Base-by-base conservation (phyloP, 495 filamentous ascomycete species). In the Annulohypoxylon stygium region DNA sequence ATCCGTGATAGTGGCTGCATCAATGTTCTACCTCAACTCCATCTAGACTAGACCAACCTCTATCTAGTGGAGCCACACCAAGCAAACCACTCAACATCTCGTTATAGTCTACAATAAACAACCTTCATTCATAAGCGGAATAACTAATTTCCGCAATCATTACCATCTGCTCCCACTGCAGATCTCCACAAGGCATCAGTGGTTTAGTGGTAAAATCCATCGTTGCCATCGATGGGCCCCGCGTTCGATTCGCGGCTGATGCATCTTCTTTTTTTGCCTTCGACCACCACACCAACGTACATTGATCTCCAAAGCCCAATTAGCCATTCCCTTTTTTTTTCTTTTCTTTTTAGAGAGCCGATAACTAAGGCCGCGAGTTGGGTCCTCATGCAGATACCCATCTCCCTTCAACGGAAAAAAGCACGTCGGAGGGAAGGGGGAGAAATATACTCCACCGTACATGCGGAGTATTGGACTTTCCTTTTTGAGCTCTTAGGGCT, bases 171-270 rank as follows among this genome's bases (percentile, higher is more conserved):
- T 23, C 18, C 4, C 8, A 10, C 23, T 25, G 23, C 3, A 7
- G 16, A 4, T n/a, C 36, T 14, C 16, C 1, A 67, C 2, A 11
- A 43, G 39, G 76, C 76, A 78, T 79, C 78, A 82, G 81, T 83
- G 81, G 80, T 83, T 83, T 84, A 84, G 82, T 84, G 82, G 82
- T 84, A 84, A 83, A 84, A 84, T 83, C 80, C 82, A 83, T 84
- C 82, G 82, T 84, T 84, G 82, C 82, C 82, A 84, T 84, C 81
- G 82, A 84, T 83, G 82, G 80, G 82, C 82, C 82, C 82, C 82
- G 82, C 77, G 82, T 84, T 84, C 82, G 82, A 83, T 83, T 83
- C 81, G 78, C 81, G 81, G 81, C 81, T 83, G 78, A 79, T 78
- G 81, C 81, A 82, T 78, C 18, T 47, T 23, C 16, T 55, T 59